Conservation (phyloP, 2,329 filamentous ascomycete genomes). For the Verticillium dahliae region DNA sequence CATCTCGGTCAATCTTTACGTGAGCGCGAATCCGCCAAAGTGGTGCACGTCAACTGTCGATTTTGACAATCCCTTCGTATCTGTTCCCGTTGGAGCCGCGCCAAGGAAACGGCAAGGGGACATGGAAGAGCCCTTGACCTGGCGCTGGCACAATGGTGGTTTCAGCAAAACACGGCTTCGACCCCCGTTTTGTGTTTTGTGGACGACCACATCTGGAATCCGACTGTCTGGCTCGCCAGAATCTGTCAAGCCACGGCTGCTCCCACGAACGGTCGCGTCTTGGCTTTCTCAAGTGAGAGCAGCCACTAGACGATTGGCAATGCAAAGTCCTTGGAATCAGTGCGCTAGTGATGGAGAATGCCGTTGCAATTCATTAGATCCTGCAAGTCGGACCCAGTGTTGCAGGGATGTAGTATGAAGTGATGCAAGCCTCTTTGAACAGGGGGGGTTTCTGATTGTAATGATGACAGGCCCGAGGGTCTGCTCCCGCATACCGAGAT, state of each 20-base stretch:
- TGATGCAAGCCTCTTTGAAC: background rate
- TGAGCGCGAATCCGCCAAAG: background rate
- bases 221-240: slow-evolving; percentile 3
- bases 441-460: background rate
- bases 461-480: background rate
- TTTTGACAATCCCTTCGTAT: background rate
- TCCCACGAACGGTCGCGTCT: background rate
- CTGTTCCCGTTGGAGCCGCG: background rate
- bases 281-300: background rate
- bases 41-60: no score
- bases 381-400: background rate
- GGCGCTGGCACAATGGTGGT: slow-evolving; percentile 11
- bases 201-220: slow-evolving; percentile 7
- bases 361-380: background rate
- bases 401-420: background rate
- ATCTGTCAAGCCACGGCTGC: slow-evolving; percentile 2
- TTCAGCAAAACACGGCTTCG: slow-evolving; percentile 8
- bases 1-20: background rate
- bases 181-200: slow-evolving; percentile 4
- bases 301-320: background rate
- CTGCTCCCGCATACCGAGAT: background rate
- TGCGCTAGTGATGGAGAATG: background rate
- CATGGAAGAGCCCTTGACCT: background rate
- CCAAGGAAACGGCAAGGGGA: background rate
- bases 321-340: background rate